Evolutionary conservation across 2,329 filamentous ascomycete species (phyloP).

Genomic region (Knoxdaviesia capensis): DNA sequence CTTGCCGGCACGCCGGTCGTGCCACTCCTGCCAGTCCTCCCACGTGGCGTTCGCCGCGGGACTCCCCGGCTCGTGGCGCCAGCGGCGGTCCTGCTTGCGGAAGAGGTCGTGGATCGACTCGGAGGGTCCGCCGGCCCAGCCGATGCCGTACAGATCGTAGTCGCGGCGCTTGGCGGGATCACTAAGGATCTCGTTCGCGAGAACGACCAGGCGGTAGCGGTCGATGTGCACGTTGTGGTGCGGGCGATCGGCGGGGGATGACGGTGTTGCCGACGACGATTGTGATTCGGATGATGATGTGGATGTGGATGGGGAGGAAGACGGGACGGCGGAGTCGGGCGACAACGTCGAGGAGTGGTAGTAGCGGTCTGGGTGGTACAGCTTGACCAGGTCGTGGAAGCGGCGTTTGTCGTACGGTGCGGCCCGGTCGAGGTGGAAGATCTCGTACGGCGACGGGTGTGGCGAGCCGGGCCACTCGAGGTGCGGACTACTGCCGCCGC

Average conservation of each 20-base stretch:
- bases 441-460: conserved; percentile 72
- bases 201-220: conserved; percentile 73
- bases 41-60: conserved; percentile 67
- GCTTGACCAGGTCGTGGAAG: conserved; percentile 83
- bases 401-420: conserved; percentile 62
- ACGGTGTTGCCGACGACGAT: no score
- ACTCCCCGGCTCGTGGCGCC: conserved; percentile 21
- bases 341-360: conserved; percentile 10
- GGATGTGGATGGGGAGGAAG: no score
- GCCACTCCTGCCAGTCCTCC: conserved; percentile 91
- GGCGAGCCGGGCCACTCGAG: conserved; percentile 23
- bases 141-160: conserved; percentile 66
- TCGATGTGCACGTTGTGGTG: conserved; percentile 38
- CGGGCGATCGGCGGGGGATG: no score
- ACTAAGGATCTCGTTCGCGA: conserved; percentile 74
- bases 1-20: conserved; percentile 29
- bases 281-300: no score
- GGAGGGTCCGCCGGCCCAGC: conserved; percentile 51
- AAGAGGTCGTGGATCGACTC: conserved; percentile 17
- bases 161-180: conserved; percentile 58
- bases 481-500: background rate
- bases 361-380: conserved; percentile 76
- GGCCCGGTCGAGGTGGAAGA: conserved; percentile 36
- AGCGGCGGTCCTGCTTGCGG: conserved; percentile 22
- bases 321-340: background rate